Conservation (phyloP, 495 filamentous ascomycete species). For the Neurospora sp. region DNA sequence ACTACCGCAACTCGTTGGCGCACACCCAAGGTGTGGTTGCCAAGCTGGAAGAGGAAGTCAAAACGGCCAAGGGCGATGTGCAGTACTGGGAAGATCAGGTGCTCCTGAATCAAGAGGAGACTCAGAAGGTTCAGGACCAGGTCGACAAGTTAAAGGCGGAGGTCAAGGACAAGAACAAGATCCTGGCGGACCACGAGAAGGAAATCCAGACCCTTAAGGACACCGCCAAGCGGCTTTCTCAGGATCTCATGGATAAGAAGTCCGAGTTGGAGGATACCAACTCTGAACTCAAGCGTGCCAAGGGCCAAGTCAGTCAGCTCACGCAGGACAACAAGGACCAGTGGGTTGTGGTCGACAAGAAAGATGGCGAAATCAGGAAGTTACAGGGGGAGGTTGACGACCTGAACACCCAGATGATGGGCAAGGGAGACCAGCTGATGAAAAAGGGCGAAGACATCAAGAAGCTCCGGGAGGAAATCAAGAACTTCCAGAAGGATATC, state of each 20-base stretch:
- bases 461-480: not conserved
- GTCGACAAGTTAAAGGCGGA: not conserved
- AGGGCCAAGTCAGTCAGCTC: not conserved
- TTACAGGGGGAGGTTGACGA: not conserved
- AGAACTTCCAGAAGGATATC: not conserved
- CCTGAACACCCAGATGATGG: not conserved
- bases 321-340: not conserved
- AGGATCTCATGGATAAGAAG: not conserved
- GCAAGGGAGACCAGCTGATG: not conserved
- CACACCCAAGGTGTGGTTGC: not conserved
- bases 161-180: not conserved
- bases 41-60: not conserved
- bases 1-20: not conserved
- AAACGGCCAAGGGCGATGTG: not conserved
- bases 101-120: not conserved
- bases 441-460: not conserved
- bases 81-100: not conserved
- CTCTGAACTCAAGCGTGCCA: not conserved
- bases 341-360: not conserved
- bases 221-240: not conserved
- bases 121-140: not conserved
- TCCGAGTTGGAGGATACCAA: not conserved
- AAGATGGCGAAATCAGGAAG: not conserved
- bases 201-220: not conserved
- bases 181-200: not conserved